phyloP scores from a whole-genome alignment of 345 rosid genomes.

The Heritiera fomes region DNA sequence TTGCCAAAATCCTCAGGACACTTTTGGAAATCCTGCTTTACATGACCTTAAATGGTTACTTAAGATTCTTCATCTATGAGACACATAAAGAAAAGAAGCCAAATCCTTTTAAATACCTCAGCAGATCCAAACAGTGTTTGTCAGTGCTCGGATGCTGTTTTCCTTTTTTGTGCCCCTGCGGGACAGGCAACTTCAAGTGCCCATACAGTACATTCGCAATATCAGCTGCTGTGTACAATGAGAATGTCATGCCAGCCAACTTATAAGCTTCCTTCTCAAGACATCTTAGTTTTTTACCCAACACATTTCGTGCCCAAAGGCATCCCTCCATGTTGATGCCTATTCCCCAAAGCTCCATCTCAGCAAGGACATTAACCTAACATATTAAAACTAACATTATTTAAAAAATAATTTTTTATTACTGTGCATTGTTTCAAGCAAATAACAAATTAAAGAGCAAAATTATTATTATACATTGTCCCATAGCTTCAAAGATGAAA shows the following conservation, averaged over 20 bases:
- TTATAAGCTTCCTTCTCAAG: slow-evolving; percentile 85
- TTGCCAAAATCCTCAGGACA: neutral
- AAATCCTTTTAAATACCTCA: slow-evolving; percentile 51
- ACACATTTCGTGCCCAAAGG: slow-evolving; percentile 60
- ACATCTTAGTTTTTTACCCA: slow-evolving; percentile 68
- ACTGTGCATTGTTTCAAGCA: neutral
- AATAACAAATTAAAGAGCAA: neutral
- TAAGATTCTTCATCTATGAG: neutral
- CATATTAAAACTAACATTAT: slow-evolving; percentile 9
- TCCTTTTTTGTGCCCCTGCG: slow-evolving; percentile 60
- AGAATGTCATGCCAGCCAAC: slow-evolving; percentile 84
- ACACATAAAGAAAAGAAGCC: slow-evolving; percentile 3
- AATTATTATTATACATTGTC: neutral
- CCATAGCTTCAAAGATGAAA: neutral
- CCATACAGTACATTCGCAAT: slow-evolving; percentile 83
- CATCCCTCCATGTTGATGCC: slow-evolving; percentile 94
- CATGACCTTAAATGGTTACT: neutral
- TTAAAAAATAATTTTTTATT: no score
- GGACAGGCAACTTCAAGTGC: slow-evolving; percentile 82
- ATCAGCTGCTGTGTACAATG: slow-evolving; percentile 77
- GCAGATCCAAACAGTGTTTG: slow-evolving; percentile 79
- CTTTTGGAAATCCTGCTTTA: slow-evolving; percentile 9
- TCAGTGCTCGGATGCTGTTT: slow-evolving; percentile 90
- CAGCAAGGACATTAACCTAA: slow-evolving; percentile 88
- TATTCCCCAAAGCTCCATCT: slow-evolving; percentile 94